A percentile compares a stretch with the other conserved stretches of the same genome.
phyloP scores from a whole-genome alignment of 78 protist genomes.

The Anaeramoeba flamelloides region DNA sequence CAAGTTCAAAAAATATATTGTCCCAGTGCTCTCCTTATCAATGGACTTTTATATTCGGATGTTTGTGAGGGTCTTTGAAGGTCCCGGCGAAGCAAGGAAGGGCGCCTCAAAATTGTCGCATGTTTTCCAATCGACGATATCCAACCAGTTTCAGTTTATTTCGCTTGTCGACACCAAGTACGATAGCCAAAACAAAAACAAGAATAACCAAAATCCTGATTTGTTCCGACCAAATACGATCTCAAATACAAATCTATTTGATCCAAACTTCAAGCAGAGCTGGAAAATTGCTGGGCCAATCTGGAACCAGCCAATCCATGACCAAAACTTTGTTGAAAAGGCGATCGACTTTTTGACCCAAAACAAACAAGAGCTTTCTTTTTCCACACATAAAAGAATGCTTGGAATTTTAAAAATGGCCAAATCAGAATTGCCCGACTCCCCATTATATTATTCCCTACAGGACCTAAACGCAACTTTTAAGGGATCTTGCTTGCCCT shows the following conservation, averaged over 20 bases:
- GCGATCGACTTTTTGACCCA: background rate
- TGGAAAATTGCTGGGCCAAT: constrained; percentile 63
- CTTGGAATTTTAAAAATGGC: background rate
- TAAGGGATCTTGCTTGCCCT: background rate
- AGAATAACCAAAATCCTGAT: no score
- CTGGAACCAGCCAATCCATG: constrained; percentile 57
- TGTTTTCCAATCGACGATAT: background rate
- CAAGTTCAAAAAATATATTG: constrained; percentile 38
- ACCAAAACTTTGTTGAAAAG: constrained; percentile 17
- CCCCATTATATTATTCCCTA: background rate
- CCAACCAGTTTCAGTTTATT: background rate
- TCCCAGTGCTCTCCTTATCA: constrained; percentile 56
- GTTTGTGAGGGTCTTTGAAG: constrained; percentile 61
- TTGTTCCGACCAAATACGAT: no score
- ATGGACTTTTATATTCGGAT: constrained; percentile 90
- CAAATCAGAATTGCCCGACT: background rate
- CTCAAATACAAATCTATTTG: no score
- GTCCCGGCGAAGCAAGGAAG: background rate
- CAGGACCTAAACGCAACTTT: background rate
- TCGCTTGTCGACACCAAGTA: no score
- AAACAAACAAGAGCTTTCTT: background rate
- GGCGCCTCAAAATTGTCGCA: background rate
- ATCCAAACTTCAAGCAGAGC: no score
- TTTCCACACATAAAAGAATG: background rate
- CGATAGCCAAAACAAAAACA: no score